Evolutionary conservation across 1,139 yeast species (phyloP).

Genomic region (Scheffersomyces segobiensis): DNA sequence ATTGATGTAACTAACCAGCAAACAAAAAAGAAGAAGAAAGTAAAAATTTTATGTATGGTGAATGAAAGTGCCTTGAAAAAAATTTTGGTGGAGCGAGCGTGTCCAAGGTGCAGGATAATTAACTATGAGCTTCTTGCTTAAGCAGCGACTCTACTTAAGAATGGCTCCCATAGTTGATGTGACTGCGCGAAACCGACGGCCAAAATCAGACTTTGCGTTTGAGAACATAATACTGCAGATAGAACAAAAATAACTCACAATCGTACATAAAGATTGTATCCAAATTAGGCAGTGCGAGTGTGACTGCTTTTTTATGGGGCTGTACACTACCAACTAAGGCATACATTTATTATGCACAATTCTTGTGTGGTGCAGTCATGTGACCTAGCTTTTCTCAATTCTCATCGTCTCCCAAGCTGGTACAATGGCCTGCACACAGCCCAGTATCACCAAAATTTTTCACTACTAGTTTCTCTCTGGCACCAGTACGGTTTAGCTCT

Average conservation of each 20-base stretch:
- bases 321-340: not conserved
- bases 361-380: not conserved
- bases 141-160: not conserved
- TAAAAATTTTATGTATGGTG: slow-evolving; percentile 1
- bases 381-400: not conserved
- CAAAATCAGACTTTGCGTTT: not conserved
- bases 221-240: not conserved
- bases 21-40: slow-evolving; percentile 5
- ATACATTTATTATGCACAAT: not conserved
- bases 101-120: slow-evolving; percentile 3
- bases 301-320: slow-evolving; percentile 15
- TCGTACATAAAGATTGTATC: not conserved
- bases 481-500: not conserved
- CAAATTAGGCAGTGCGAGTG: slow-evolving; percentile 3
- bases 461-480: slow-evolving; percentile 4
- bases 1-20: slow-evolving; percentile 7
- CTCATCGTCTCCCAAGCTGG: not conserved
- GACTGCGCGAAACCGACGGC: not conserved
- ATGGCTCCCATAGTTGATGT: not conserved
- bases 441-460: not conserved
- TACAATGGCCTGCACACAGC: not conserved
- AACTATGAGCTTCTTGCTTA: not conserved
- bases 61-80: slow-evolving; percentile 6
- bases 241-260: not conserved
- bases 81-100: slow-evolving; percentile 1